Percentiles rank a stretch among this genome's conserved stretches.
Evolutionary conservation across 140 eudicot genomes (phyloP).

Genomic region (Flaveria floridana): DNA sequence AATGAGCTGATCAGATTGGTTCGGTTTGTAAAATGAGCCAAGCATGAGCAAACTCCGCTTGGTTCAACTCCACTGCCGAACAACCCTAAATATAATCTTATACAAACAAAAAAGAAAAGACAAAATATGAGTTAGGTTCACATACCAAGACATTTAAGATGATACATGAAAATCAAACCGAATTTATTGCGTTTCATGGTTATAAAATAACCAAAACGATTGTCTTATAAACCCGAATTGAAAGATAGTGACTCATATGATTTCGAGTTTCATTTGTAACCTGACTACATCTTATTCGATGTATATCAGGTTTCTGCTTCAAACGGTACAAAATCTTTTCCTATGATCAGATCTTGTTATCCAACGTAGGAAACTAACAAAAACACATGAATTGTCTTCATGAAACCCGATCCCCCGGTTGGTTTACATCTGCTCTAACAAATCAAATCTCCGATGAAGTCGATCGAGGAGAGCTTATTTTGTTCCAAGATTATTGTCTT

Average conservation of each 20-base stretch:
- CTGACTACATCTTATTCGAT: background rate
- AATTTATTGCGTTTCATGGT: too few relatives aligned
- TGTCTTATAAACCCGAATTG: too few relatives aligned
- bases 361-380: background rate
- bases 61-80: too few relatives aligned
- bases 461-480: slow-evolving; percentile 10
- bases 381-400: background rate
- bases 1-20: too few relatives aligned
- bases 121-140: too few relatives aligned
- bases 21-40: too few relatives aligned
- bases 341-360: background rate
- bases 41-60: too few relatives aligned
- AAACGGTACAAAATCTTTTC: slow-evolving; percentile 18
- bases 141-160: too few relatives aligned
- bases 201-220: too few relatives aligned
- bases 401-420: background rate
- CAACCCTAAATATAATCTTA: too few relatives aligned
- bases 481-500: slow-evolving; percentile 17
- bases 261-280: background rate
- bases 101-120: too few relatives aligned
- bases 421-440: slow-evolving; percentile 18
- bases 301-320: background rate
- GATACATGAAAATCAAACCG: too few relatives aligned
- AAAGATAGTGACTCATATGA: background rate
- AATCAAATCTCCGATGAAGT: background rate